A percentile compares a stretch with the other conserved stretches of the same genome.
phyloP scores from a whole-genome alignment of 116 monocot genomes.

The Phalaenopsis hybrid region DNA sequence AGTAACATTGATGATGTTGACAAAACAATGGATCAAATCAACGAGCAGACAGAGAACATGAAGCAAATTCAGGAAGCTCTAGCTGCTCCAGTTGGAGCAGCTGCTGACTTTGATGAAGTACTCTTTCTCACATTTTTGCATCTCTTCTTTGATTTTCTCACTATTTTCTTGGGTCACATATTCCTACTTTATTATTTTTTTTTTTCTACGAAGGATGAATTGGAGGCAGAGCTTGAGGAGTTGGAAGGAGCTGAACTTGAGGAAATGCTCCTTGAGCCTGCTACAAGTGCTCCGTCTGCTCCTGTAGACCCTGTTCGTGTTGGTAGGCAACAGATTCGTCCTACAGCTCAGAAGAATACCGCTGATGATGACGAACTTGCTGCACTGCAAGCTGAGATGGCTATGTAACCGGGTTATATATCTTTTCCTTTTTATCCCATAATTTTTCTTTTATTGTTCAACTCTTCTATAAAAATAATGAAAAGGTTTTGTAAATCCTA shows the following conservation, averaged over 20 bases:
- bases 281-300: conserved; percentile 33
- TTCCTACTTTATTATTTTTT: not conserved
- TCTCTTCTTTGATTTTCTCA: not conserved
- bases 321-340: conserved; percentile 34
- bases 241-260: conserved; percentile 67
- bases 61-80: conserved; percentile 84
- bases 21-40: conserved; percentile 88
- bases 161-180: not conserved
- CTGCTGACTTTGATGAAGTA: conserved; percentile 85
- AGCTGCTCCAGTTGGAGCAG: conserved; percentile 61
- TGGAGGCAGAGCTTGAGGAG: conserved; percentile 82
- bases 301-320: conserved; percentile 30
- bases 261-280: conserved; percentile 50
- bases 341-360: conserved; percentile 35
- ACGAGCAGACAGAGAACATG: conserved; percentile 89
- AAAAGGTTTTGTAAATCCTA: not conserved
- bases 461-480: not conserved
- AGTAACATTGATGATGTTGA: conserved; percentile 87
- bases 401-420: conserved; percentile 40
- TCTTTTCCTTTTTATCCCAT: conserved; percentile 2
- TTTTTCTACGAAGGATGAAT: conserved; percentile 45
- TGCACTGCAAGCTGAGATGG: conserved; percentile 80
- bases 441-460: not conserved
- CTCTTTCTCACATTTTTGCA: not conserved
- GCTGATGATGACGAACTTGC: conserved; percentile 77